A percentile compares a stretch with the other conserved stretches of the same genome.
phyloP scores from a whole-genome alignment of 805 yeast genomes.

The Clavispora vitiphila region DNA sequence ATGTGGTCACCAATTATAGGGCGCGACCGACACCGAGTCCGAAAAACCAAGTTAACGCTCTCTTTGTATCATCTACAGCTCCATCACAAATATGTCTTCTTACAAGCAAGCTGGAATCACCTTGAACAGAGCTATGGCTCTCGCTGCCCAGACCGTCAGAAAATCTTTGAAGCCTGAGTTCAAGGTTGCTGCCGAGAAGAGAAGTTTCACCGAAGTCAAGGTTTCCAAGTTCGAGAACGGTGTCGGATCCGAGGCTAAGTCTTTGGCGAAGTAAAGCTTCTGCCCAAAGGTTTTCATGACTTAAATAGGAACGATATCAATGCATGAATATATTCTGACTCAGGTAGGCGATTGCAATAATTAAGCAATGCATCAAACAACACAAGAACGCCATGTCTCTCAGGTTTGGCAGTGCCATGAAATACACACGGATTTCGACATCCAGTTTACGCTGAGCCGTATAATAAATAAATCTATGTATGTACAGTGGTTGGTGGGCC shows the following conservation, averaged over 20 bases:
- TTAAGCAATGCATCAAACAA: neutral
- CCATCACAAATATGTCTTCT: slow-evolving; percentile 33
- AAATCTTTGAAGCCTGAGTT: slow-evolving; percentile 81
- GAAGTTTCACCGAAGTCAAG: slow-evolving; percentile 71
- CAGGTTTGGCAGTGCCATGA: too few species aligned
- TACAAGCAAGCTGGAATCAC: slow-evolving; percentile 47
- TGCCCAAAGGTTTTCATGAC: neutral
- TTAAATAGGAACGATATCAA: neutral
- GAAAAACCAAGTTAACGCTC: slow-evolving; percentile 2
- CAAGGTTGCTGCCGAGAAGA: slow-evolving; percentile 66
- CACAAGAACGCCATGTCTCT: too few species aligned
- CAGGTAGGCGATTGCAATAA: neutral
- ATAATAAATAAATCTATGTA: slow-evolving; percentile 4
- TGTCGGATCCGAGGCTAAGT: slow-evolving; percentile 36
- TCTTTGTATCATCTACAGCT: slow-evolving; percentile 1
- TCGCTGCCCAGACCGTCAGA: slow-evolving; percentile 88
- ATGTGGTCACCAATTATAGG: slow-evolving; percentile 16
- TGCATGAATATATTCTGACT: neutral
- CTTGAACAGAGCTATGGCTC: slow-evolving; percentile 83
- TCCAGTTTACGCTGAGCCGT: neutral
- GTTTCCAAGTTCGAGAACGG: slow-evolving; percentile 73
- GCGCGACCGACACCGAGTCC: slow-evolving; percentile 7
- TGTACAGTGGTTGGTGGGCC: slow-evolving; percentile 7
- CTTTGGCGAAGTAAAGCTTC: slow-evolving; percentile 25
- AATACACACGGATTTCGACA: too few species aligned